phyloP scores from a whole-genome alignment of 148 eudicot genomes.

The Persicaria tinctoria region DNA sequence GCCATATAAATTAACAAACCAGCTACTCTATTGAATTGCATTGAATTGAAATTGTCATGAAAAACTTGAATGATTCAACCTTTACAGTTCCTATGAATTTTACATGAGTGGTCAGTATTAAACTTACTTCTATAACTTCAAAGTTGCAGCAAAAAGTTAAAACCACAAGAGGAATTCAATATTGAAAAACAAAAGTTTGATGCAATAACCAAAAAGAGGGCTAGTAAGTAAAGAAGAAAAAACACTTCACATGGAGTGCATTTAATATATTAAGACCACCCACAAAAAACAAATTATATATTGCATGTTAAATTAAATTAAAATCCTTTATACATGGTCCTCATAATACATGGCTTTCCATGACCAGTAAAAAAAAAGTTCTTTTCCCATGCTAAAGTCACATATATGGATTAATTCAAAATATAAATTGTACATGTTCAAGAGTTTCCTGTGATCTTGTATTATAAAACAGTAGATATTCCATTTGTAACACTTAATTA shows the following conservation, averaged over 20 bases:
- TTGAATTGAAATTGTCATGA: not conserved
- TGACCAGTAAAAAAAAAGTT: not conserved
- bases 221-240: not conserved
- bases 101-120: constrained; percentile 10
- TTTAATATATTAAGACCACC: not conserved
- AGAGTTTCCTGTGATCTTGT: not conserved
- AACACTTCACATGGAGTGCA: constrained; percentile 10
- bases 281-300: not conserved
- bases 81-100: constrained; percentile 9
- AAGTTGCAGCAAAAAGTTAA: constrained; percentile 4
- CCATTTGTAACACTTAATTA: not conserved
- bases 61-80: not conserved
- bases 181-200: not conserved
- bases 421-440: not conserved
- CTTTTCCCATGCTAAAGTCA: not conserved
- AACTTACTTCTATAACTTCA: not conserved
- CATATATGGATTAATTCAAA: not conserved
- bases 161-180: not conserved
- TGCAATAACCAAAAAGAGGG: not conserved
- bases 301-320: not conserved
- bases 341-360: constrained; percentile 1
- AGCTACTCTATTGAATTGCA: not conserved
- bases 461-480: not conserved
- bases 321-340: constrained; percentile 4
- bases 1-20: not conserved